phyloP scores from a whole-genome alignment of 1,139 yeast genomes.

The Saccharomycopsis hybrid region DNA sequence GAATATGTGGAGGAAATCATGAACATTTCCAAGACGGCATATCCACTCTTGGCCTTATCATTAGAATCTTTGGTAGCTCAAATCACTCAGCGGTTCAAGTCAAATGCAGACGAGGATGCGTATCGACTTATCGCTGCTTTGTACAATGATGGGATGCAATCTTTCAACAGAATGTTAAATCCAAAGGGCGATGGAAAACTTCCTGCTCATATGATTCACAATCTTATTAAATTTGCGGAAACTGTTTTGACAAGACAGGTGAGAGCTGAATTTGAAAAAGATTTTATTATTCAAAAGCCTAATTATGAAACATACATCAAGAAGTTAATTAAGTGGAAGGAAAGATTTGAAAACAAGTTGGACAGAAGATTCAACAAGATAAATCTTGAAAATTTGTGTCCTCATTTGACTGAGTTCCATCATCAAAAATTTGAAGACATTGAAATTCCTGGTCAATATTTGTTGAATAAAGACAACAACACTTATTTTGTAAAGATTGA shows the following conservation, averaged over 20 bases:
- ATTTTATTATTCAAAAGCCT: conserved; percentile 83
- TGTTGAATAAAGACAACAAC: conserved; percentile 77
- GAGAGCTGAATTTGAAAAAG: conserved; percentile 86
- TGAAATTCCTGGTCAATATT: conserved; percentile 95
- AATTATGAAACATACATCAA: conserved; percentile 81
- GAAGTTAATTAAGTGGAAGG: conserved; percentile 88
- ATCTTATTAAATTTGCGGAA: conserved; percentile 85
- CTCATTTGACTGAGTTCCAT: conserved; percentile 94
- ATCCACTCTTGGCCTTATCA: conserved; percentile 87
- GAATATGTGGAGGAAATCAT: conserved; percentile 93
- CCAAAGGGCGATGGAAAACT: conserved; percentile 85
- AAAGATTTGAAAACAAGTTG: conserved; percentile 82
- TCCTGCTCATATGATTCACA: conserved; percentile 89
- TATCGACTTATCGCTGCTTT: conserved; percentile 89
- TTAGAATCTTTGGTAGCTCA: conserved; percentile 95
- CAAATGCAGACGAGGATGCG: conserved; percentile 94
- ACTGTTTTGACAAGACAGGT: conserved; percentile 87
- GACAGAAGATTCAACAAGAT: conserved; percentile 77
- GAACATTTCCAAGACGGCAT: conserved; percentile 94
- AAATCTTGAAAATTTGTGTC: conserved; percentile 85
- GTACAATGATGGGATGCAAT: conserved; percentile 88
- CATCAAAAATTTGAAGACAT: conserved; percentile 98
- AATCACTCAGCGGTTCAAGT: conserved; percentile 87
- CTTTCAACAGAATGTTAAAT: conserved; percentile 51
- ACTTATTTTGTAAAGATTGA: conserved; percentile 89